A percentile compares a stretch with the other conserved stretches of the same genome.
These are phyloP conservation scores for Capronia coronata DNA, from an alignment of 2,329 filamentous ascomycete species.

Conservation along the genomic window DNA sequence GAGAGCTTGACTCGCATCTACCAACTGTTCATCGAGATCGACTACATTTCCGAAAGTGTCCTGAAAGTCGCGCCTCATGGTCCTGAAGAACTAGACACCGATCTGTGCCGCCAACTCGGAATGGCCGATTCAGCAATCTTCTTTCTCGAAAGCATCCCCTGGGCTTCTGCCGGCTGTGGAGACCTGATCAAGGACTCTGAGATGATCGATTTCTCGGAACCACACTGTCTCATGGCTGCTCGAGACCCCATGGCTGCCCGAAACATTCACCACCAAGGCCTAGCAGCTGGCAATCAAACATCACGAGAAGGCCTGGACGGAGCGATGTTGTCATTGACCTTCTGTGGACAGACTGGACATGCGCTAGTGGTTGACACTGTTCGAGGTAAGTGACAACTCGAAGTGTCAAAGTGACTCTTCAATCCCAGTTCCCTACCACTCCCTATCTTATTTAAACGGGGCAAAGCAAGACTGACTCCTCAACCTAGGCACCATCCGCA, in stretches of 20 bases:
- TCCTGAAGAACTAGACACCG: not conserved
- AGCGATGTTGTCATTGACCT: not conserved
- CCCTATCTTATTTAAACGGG: not conserved
- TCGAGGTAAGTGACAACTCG: no score
- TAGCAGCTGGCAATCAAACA: no score
- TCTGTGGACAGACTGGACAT: not conserved
- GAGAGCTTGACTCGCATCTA: not conserved
- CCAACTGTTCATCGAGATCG: not conserved
- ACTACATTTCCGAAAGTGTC: not conserved
- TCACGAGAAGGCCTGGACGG: not conserved
- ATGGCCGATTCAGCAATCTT: not conserved
- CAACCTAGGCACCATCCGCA: constrained; percentile 2
- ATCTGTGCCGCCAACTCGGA: not conserved
- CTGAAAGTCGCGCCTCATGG: not conserved
- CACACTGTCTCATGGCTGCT: not conserved
- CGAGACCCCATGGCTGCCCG: not conserved
- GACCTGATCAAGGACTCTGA: constrained; percentile 1
- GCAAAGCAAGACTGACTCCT: no score
- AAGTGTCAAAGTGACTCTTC: no score
- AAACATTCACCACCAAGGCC: not conserved
- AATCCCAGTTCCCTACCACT: no score
- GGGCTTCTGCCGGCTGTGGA: not conserved
- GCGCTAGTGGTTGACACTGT: not conserved
- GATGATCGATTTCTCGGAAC: not conserved
- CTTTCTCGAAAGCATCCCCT: not conserved